phyloP scores from a whole-genome alignment of 371 early-diverging fungal genomes.

The Haplosporangium sp. region DNA sequence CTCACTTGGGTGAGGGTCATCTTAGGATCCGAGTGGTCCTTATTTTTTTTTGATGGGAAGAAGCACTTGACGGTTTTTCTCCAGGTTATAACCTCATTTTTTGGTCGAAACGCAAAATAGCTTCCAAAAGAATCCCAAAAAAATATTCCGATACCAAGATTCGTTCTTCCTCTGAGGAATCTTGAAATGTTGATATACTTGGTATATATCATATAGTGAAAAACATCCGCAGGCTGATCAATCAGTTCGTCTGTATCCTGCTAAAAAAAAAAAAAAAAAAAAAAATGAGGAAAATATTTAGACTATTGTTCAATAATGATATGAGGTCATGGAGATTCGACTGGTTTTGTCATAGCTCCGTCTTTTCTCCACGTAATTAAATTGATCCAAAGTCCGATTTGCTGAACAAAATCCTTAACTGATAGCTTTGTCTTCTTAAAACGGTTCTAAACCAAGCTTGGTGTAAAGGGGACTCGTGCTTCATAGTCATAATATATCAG shows the following conservation, averaged over 20 bases:
- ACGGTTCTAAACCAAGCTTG: neutral
- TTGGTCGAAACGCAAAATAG: neutral
- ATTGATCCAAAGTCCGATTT: neutral
- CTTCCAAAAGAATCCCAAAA: neutral
- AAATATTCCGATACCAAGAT: neutral
- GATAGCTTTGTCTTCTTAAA: neutral
- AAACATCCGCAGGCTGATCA: too few relatives aligned
- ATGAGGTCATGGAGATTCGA: neutral
- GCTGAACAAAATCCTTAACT: neutral
- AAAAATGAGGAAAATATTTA: neutral
- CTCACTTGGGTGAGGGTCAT: neutral
- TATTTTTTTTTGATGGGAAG: neutral
- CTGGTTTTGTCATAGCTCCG: neutral
- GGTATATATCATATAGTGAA: too few relatives aligned
- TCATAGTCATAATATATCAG: neutral
- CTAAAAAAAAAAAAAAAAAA: too few relatives aligned
- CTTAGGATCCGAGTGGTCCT: neutral
- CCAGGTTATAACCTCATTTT: neutral
- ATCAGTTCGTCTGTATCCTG: too few relatives aligned
- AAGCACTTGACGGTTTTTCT: neutral
- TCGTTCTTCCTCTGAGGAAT: neutral
- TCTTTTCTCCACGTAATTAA: neutral
- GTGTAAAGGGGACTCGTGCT: neutral
- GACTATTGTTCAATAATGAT: neutral
- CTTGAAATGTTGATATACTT: neutral